phyloP scores from a whole-genome alignment of 2,329 filamentous ascomycete genomes.

The Fulvia fulva region DNA sequence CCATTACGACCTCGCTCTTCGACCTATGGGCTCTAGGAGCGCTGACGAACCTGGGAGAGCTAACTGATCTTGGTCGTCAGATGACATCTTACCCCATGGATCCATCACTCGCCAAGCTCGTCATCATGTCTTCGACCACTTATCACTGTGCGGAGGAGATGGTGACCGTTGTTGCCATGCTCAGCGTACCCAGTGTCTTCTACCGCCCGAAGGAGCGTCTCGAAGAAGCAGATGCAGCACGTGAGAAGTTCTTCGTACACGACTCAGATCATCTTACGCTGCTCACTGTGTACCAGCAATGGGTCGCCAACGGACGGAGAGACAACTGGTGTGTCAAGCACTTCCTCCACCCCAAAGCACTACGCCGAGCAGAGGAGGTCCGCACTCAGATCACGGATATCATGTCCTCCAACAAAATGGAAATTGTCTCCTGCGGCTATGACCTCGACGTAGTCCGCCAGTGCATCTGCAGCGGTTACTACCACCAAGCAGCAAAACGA shows the following conservation, averaged over 20 bases:
- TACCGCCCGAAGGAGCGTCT: constrained; percentile 95
- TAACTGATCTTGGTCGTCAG: constrained; percentile 78
- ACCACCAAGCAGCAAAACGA: constrained; percentile 93
- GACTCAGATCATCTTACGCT: constrained; percentile 96
- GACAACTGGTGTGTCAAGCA: constrained; percentile 92
- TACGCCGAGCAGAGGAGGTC: constrained; percentile 89
- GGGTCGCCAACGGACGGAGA: constrained; percentile 83
- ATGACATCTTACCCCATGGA: constrained; percentile 99
- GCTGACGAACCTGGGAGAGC: constrained; percentile 85
- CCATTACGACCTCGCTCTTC: constrained; percentile 93
- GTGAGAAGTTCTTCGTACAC: constrained; percentile 97
- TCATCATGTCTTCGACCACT: constrained; percentile 71
- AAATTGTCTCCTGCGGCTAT: constrained; percentile 80
- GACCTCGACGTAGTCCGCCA: constrained; percentile 96
- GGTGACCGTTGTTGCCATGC: constrained; percentile 96
- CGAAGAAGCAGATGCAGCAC: constrained; percentile 90
- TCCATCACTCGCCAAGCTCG: constrained; percentile 85
- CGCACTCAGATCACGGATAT: constrained; percentile 91
- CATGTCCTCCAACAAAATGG: constrained; percentile 90
- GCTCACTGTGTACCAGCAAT: constrained; percentile 91
- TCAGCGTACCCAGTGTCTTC: constrained; percentile 93
- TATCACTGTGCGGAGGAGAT: constrained; percentile 97
- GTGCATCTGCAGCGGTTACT: constrained; percentile 96
- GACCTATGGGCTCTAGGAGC: constrained; percentile 95
- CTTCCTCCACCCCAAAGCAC: constrained; percentile 91